Evolutionary conservation across 1,284 basidiomycete genomes (phyloP), one percentile per base, ranked within the genome.

Genomic region (Ganoderma sinense): DNA sequence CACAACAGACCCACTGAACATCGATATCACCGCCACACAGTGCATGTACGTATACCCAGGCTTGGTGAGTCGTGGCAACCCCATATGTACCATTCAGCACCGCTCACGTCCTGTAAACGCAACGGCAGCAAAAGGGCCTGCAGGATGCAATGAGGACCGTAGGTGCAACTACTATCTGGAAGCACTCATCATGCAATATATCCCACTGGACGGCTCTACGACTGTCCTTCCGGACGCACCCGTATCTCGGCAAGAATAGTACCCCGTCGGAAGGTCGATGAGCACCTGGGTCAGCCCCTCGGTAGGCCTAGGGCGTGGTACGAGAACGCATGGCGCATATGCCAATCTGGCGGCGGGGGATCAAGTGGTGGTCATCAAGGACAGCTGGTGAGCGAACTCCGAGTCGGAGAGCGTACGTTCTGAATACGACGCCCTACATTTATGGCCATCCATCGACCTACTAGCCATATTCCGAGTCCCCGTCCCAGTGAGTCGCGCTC

Each of bases 361-460:
- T 10, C 14, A 20, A n/a, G 26, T 51, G 43, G 45, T 64, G 39
- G 60, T 56, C 63, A 62, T 62, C 23, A 68, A 68, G 45, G 61
- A 63, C 18, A 31, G 20, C 20, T 67, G 66, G 66, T 62, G 60
- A 45, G 7, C 65, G n/a, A 36, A n/a, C 48, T 31, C 33, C n/a
- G n/a, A n/a, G n/a, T n/a, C n/a, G 10, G 6, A 16, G 16, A 7
- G 7, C 16, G 8, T 23, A 4, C n/a, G n/a, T 31, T 36, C 26
- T 14, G 62, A 64, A 11, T 48, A 55, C 62, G 62, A 64, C 10
- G 33, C 51, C n/a, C n/a, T n/a, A n/a, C n/a, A n/a, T n/a, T n/a
- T n/a, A n/a, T n/a, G n/a, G n/a, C n/a, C n/a, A n/a, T n/a, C n/a
- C n/a, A n/a, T n/a, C n/a, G n/a, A n/a, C n/a, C n/a, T n/a, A n/a